Conservation (phyloP, 345 rosid species). For the Salix dunnii region DNA sequence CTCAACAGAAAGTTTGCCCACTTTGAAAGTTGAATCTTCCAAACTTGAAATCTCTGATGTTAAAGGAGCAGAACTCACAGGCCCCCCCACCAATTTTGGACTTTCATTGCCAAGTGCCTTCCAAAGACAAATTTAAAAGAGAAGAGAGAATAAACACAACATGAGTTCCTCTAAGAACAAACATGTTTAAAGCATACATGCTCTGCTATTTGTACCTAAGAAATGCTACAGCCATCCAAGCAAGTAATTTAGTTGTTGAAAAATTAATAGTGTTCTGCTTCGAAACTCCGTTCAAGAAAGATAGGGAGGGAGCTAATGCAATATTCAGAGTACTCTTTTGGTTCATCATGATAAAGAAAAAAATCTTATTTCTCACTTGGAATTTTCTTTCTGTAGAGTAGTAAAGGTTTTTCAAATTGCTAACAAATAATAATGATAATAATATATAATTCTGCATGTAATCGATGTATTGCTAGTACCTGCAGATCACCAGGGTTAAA, state of each 20-base stretch:
- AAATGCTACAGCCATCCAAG: background rate
- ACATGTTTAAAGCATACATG: background rate
- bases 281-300: background rate
- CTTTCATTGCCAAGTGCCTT: conserved; percentile 51
- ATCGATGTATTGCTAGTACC: conserved; percentile 36
- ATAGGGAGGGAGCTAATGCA: too few species aligned
- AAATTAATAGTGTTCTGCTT: background rate
- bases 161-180: background rate
- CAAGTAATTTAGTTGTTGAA: background rate
- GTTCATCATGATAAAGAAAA: too few species aligned
- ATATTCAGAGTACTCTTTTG: too few species aligned
- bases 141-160: background rate
- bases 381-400: background rate
- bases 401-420: background rate
- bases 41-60: conserved; percentile 60
- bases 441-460: background rate
- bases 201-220: background rate
- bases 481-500: conserved; percentile 57
- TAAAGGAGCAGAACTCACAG: conserved; percentile 37
- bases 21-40: conserved; percentile 68
- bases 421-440: background rate
- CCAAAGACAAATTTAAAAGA: background rate
- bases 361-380: background rate
- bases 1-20: conserved; percentile 73
- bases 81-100: conserved; percentile 42